Conservation (phyloP, 73 alveolate species). For the Diophrys appendiculata region DNA sequence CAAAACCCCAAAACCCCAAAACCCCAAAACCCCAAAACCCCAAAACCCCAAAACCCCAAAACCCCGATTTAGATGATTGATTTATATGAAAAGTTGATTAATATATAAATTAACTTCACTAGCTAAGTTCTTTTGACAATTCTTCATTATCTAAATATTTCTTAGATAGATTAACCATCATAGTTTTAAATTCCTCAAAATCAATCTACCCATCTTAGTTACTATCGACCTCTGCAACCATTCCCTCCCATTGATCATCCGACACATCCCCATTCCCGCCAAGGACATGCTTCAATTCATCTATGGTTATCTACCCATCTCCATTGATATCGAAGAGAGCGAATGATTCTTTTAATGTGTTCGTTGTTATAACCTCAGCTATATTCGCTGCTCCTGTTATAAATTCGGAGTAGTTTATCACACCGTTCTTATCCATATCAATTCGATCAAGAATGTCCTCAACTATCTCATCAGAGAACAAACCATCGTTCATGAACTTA, state of each 20-base stretch:
- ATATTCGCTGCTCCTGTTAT: conserved; percentile 43
- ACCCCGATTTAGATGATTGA: too few relatives aligned
- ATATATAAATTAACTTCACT: too few relatives aligned
- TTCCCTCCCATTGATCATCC: conserved; percentile 49
- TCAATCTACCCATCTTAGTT: conserved; percentile 59
- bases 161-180: conserved; percentile 35
- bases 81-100: too few relatives aligned
- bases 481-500: conserved; percentile 47
- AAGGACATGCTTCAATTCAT: conserved; percentile 41
- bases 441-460: conserved; percentile 40
- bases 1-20: too few relatives aligned
- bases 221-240: conserved; percentile 48
- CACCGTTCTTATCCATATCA: conserved; percentile 53
- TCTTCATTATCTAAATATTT: neutral
- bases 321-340: conserved; percentile 42
- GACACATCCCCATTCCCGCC: conserved; percentile 16
- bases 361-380: conserved; percentile 21
- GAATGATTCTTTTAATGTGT: conserved; percentile 35
- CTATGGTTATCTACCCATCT: conserved; percentile 42
- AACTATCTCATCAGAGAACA: conserved; percentile 34
- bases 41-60: too few relatives aligned
- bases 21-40: too few relatives aligned
- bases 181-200: conserved; percentile 50
- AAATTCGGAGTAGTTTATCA: conserved; percentile 56
- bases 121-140: too few relatives aligned